Conservation (phyloP, 2,329 filamentous ascomycete genomes). For the Verticillium dahliae region DNA sequence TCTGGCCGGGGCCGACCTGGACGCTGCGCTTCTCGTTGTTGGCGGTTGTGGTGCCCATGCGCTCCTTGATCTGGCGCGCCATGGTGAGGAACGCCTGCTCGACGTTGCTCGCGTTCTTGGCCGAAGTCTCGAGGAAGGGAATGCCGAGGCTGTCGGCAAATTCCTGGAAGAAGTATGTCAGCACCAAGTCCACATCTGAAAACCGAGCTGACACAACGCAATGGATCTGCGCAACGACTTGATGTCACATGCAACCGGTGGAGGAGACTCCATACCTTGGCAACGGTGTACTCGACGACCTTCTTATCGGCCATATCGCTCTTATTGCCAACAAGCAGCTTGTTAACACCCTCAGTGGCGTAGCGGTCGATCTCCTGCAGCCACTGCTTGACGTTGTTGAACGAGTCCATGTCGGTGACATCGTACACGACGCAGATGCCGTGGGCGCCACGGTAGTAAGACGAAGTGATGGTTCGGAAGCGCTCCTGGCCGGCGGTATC, state of each 20-base stretch:
- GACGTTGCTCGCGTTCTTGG: constrained; percentile 99
- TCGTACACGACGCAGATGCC: constrained; percentile 99
- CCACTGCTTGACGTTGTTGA: constrained; percentile 99
- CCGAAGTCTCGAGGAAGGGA: constrained; percentile 98
- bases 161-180: constrained; percentile 53
- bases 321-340: constrained; percentile 99
- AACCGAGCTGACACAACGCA: too few relatives aligned
- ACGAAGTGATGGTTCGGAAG: constrained; percentile 99
- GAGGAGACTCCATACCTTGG: constrained; percentile 64
- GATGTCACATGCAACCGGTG: not conserved
- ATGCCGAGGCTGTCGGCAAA: constrained; percentile 98
- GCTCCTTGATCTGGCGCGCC: constrained; percentile 99
- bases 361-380: constrained; percentile 99
- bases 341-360: constrained; percentile 98
- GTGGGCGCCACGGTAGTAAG: constrained; percentile 98
- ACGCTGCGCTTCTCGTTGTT: constrained; percentile 99
- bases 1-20: constrained; percentile 90
- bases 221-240: not conserved
- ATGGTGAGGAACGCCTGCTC: constrained; percentile 99
- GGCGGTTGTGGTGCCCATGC: constrained; percentile 92
- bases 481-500: constrained; percentile 98
- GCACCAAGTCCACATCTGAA: not conserved
- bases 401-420: constrained; percentile 99
- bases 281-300: constrained; percentile 98
- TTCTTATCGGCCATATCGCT: constrained; percentile 99